Evolutionary conservation across 495 filamentous ascomycete genomes (phyloP), one percentile per base, ranked within the genome.

Genomic region (Talaromyces thailandensis): DNA sequence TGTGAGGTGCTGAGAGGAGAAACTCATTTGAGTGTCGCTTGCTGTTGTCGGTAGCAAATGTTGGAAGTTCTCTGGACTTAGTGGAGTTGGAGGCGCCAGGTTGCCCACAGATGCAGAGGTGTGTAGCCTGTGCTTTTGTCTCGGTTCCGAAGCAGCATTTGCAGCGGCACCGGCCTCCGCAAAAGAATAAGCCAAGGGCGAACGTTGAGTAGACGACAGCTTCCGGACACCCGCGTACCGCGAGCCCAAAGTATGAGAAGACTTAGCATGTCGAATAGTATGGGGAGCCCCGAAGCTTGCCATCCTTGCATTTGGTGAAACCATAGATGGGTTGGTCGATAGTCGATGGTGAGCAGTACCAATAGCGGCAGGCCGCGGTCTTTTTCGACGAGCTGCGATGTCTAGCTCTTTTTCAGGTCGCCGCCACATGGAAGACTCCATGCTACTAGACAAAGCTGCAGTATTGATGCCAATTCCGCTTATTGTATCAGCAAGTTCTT

Each of bases 161-260:
- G 73, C 26, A 21, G 51, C 16, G 11, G 4, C 9, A 11, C 51
- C 26, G 11, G 79, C 73, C 50, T 80, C 78, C 24, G 78, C 70
- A 64, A 82, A 79, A 1, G 77, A 73, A 58, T 79, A 74, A 58
- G 79, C 80, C n/a, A 83, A 69, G 25, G 82, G 82, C 23, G 82
- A 84, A 24, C 80, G 75, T 62, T 82, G 82, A 35, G 75, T 71
- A 26, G 74, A 71, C 29, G 76, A 77, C 1, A 73, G 70, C 70
- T 84, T 84, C 31, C 80, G 65, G 26, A 84, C 76, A 62, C 81
- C 81, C 0, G 81, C 81, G 60, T 78, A 81, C 23, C 76, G 71
- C 31, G 78, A 71, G 66, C 79, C 78, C 24, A 82, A 71, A 53
- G 69, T 74, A 56, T 82, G 78, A 3, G 79, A 74, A 16, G 82